phyloP scores from a whole-genome alignment of 352 stramenopile species.

The Phytophthora agathidicida region DNA sequence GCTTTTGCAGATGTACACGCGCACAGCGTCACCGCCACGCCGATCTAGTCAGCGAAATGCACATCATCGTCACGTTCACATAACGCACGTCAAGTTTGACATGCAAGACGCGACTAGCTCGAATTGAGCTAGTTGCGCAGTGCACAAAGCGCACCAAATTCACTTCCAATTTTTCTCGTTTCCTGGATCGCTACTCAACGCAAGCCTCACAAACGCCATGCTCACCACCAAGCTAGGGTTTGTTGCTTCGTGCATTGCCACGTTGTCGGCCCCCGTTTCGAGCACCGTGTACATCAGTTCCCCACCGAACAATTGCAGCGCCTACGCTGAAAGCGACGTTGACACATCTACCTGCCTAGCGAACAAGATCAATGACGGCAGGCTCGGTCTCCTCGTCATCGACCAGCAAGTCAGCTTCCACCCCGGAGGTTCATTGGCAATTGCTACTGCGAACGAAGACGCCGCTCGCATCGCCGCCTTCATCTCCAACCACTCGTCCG shows the following conservation, averaged over 20 bases:
- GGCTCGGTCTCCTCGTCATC: conserved; percentile 87
- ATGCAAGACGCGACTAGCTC: too few relatives aligned
- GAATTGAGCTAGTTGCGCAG: too few relatives aligned
- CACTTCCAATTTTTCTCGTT: conserved; percentile 12
- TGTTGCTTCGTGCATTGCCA: conserved; percentile 4
- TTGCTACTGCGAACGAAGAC: conserved; percentile 88
- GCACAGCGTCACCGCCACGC: too few relatives aligned
- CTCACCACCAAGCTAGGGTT: conserved; percentile 14
- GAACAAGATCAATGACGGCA: conserved; percentile 39
- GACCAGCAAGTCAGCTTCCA: conserved; percentile 96
- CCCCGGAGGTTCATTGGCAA: conserved; percentile 91
- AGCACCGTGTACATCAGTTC: too few relatives aligned
- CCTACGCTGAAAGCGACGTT: conserved; percentile 26
- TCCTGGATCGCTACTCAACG: too few relatives aligned
- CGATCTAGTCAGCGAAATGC: too few relatives aligned
- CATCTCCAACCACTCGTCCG: conserved; percentile 63
- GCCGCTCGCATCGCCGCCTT: conserved; percentile 86
- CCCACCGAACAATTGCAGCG: too few relatives aligned
- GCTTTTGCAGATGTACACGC: too few relatives aligned
- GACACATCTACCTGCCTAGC: conserved; percentile 33
- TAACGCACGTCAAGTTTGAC: too few relatives aligned
- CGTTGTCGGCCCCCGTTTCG: too few relatives aligned
- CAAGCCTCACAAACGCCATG: conserved; percentile 16
- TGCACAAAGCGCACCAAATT: too few relatives aligned
- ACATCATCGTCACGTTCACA: too few relatives aligned